phyloP scores from a whole-genome alignment of 2,329 filamentous ascomycete species.

The Cladosporium halotolerans region DNA sequence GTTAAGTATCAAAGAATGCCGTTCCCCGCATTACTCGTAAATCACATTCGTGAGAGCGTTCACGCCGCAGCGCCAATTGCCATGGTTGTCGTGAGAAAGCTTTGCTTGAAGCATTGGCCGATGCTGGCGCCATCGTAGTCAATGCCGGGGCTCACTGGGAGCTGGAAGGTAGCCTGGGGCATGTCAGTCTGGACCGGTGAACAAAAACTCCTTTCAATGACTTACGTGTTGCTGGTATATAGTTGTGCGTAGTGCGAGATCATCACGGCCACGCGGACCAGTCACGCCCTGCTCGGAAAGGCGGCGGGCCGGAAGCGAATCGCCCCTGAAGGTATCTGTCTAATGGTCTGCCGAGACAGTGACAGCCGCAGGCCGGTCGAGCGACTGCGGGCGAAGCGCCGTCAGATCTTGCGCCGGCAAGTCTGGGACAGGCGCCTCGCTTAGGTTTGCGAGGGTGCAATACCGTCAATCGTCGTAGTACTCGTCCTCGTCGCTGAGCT shows the following conservation, averaged over 20 bases:
- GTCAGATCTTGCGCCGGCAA: conserved; percentile 45
- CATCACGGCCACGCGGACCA: conserved; percentile 4
- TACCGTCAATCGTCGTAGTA: conserved; percentile 84
- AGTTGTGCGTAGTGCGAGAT: conserved; percentile 1
- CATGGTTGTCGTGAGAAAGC: background rate
- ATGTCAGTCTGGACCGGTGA: background rate
- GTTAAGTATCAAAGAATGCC: background rate
- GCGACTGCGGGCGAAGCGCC: conserved; percentile 38
- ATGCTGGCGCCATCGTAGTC: background rate
- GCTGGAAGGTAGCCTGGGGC: background rate
- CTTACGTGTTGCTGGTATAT: conserved; percentile 1
- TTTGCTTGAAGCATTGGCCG: background rate
- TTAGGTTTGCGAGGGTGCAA: conserved; percentile 51
- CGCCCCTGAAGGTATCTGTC: conserved; percentile 6
- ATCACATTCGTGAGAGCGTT: conserved; percentile 7
- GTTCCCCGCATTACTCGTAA: conserved; percentile 9
- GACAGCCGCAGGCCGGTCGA: conserved; percentile 20
- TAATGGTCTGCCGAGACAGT: conserved; percentile 22
- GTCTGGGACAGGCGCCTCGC: conserved; percentile 76
- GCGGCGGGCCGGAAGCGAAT: conserved; percentile 2
- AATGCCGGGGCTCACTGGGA: conserved; percentile 1
- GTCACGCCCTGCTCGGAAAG: conserved; percentile 11
- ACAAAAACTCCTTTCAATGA: background rate
- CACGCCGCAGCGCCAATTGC: conserved; percentile 5
- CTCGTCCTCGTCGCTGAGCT: conserved; percentile 72